Conservation (phyloP, 2,329 filamentous ascomycete species). For the Orbilia quercus region DNA sequence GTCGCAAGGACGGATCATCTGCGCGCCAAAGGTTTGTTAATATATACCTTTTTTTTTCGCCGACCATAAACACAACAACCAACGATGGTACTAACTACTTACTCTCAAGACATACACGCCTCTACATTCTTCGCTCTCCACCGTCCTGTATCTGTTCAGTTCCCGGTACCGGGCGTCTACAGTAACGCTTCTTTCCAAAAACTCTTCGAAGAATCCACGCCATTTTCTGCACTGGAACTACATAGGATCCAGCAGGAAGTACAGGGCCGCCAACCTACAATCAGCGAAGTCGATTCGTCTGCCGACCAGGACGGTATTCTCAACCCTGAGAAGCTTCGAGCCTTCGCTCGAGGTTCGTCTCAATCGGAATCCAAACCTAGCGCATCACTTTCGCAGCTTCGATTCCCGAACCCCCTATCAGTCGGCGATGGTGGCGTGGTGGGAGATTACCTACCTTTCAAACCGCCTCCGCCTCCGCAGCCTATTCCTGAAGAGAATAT, state of each 20-base stretch:
- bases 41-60: neutral
- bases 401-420: constrained; percentile 75
- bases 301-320: constrained; percentile 68
- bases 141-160: constrained; percentile 88
- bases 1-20: constrained; percentile 51
- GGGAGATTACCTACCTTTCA: constrained; percentile 78
- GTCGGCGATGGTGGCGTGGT: constrained; percentile 64
- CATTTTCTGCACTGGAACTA: constrained; percentile 64
- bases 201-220: constrained; percentile 76
- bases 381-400: constrained; percentile 68
- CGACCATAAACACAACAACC: neutral
- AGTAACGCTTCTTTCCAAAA: constrained; percentile 81
- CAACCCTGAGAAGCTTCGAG: constrained; percentile 71
- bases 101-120: constrained; percentile 77
- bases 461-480: constrained; percentile 81
- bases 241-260: constrained; percentile 70
- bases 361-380: constrained; percentile 66
- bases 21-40: constrained; percentile 35
- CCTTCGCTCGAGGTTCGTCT: constrained; percentile 61
- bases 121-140: constrained; percentile 97
- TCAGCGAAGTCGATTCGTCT: constrained; percentile 56
- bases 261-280: constrained; percentile 69
- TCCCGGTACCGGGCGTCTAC: constrained; percentile 78
- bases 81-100: constrained; percentile 3
- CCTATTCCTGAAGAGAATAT: constrained; percentile 65